Conservation (phyloP, 116 monocot genomes). For the Zostera marina region DNA sequence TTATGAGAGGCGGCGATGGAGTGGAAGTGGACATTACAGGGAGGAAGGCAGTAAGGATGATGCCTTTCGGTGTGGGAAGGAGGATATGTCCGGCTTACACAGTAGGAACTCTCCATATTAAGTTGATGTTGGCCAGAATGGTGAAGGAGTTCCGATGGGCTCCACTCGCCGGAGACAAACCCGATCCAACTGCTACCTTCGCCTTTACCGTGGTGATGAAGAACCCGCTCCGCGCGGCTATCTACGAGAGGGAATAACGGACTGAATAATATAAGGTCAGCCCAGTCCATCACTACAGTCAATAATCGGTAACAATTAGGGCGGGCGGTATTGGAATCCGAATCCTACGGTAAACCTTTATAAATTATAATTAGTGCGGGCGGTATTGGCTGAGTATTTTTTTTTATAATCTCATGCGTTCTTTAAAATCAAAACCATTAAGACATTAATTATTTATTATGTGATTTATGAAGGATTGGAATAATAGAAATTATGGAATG, state of each 20-base stretch:
- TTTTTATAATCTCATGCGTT: too few species aligned
- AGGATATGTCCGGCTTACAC: slow-evolving; percentile 77
- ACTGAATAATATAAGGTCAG: too few species aligned
- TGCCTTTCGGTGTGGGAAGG: slow-evolving; percentile 86
- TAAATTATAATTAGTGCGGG: too few species aligned
- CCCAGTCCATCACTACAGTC: too few species aligned
- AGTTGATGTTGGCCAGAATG: slow-evolving; percentile 68
- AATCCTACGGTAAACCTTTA: too few species aligned
- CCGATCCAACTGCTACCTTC: slow-evolving; percentile 53
- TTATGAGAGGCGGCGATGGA: slow-evolving; percentile 76
- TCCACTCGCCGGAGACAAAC: slow-evolving; percentile 30
- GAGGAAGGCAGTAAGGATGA: slow-evolving; percentile 55
- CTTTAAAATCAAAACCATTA: too few species aligned
- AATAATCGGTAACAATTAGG: too few species aligned
- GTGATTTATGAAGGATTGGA: too few species aligned
- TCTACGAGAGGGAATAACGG: slow-evolving; percentile 40
- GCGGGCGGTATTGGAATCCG: too few species aligned
- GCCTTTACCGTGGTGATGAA: slow-evolving; percentile 96
- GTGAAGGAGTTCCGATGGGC: slow-evolving; percentile 61
- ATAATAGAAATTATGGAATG: too few species aligned
- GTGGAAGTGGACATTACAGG: slow-evolving; percentile 76
- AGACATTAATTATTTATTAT: too few species aligned
- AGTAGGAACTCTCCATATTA: slow-evolving; percentile 63
- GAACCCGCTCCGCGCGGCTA: slow-evolving; percentile 46
- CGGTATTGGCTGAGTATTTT: too few species aligned